Evolutionary conservation across 1,139 yeast genomes (phyloP).

Genomic region (Debaryomyces fabryi): DNA sequence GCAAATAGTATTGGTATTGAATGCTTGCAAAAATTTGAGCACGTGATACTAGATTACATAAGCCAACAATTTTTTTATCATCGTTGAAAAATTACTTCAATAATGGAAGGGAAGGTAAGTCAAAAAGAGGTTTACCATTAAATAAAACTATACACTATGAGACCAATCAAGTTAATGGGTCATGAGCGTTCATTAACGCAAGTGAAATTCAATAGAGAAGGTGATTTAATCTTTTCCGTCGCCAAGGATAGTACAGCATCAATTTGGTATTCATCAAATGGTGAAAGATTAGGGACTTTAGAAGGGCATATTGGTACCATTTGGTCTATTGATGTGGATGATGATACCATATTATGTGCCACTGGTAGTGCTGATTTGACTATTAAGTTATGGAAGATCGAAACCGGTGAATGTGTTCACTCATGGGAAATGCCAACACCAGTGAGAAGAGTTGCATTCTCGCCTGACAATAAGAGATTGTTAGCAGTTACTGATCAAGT

Average conservation of each 20-base stretch:
- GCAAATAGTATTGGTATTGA: not conserved
- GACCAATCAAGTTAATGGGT: constrained; percentile 66
- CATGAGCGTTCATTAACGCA: constrained; percentile 89
- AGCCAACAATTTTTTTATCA: constrained; percentile 10
- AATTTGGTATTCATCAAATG: constrained; percentile 93
- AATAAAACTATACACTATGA: constrained; percentile 29
- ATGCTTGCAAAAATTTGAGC: not conserved
- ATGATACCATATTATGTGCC: constrained; percentile 63
- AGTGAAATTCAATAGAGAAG: constrained; percentile 92
- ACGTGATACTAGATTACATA: constrained; percentile 8
- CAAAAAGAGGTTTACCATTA: not conserved
- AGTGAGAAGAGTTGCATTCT: constrained; percentile 86
- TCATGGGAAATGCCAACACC: constrained; percentile 83
- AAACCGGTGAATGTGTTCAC: constrained; percentile 74
- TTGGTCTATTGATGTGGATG: constrained; percentile 91
- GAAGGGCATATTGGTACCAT: constrained; percentile 89
- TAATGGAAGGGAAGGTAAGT: not conserved
- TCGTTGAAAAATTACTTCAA: constrained; percentile 12
- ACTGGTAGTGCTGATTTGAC: constrained; percentile 94
- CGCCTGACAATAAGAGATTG: constrained; percentile 69
- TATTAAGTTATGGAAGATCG: constrained; percentile 81
- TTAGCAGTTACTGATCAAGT: constrained; percentile 88
- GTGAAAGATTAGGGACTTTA: constrained; percentile 95
- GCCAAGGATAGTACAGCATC: constrained; percentile 90
- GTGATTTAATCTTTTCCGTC: constrained; percentile 89